Evolutionary conservation across 331 rosid species (phyloP).

Genomic region (Ulmus americana): DNA sequence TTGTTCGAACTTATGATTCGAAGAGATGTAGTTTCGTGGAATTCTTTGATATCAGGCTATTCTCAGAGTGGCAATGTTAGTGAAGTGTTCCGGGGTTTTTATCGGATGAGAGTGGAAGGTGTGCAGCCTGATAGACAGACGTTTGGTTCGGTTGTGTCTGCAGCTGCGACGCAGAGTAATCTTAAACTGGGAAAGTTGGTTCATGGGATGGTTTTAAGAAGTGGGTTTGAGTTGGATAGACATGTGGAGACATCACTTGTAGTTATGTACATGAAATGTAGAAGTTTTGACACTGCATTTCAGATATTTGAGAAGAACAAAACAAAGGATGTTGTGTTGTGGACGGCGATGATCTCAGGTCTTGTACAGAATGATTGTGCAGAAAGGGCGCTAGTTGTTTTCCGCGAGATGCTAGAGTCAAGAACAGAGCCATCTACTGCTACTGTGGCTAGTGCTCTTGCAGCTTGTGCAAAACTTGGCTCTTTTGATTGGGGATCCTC

Average conservation of each 20-base stretch:
- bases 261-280: constrained; percentile 58
- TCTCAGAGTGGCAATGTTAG: constrained; percentile 48
- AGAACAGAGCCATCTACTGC: constrained; percentile 51
- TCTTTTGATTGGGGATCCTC: constrained; percentile 54
- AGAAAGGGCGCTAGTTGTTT: constrained; percentile 54
- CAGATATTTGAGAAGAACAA: constrained; percentile 40
- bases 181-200: constrained; percentile 57
- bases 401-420: constrained; percentile 49
- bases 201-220: constrained; percentile 63
- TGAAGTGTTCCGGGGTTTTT: constrained; percentile 40
- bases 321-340: constrained; percentile 58
- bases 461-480: constrained; percentile 73
- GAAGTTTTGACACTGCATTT: constrained; percentile 46
- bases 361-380: constrained; percentile 62
- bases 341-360: constrained; percentile 98
- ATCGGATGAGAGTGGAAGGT: constrained; percentile 45
- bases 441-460: constrained; percentile 64
- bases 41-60: constrained; percentile 55
- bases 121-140: constrained; percentile 53
- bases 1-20: constrained; percentile 54
- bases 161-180: constrained; percentile 41
- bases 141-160: constrained; percentile 48
- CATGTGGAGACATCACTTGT: constrained; percentile 54
- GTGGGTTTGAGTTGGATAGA: constrained; percentile 51
- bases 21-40: constrained; percentile 72